Base-by-base conservation (phyloP, 805 yeast species). In the Metschnikowia koreensis region DNA sequence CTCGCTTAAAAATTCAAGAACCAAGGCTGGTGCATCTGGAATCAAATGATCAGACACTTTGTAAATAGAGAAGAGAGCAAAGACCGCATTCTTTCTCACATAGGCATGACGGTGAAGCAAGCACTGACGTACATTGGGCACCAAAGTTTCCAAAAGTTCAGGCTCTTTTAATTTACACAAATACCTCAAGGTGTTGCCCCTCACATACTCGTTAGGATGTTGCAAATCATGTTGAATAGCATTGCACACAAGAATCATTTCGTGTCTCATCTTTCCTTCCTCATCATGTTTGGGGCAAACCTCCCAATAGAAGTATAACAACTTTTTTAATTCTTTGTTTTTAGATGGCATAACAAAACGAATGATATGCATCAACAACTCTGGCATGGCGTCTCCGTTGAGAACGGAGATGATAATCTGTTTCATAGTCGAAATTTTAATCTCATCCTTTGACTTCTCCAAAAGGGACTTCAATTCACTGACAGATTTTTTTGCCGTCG, bases 191-290 rank as follows among this genome's bases (percentile, higher is more conserved):
- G 98, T 93, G 64, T 90, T 90, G 60, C 99, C 99, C 64, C 98
- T 83, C 58, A 94, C 87, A 67, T 86, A 94, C 72, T 94, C 99
- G 76, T 94, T 94, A 47, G 99, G 97, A 73, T 96, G 99, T 73
- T 92, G 97, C 62, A 94, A 81, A 68, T 94, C 99, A 70, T 91
- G 92, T 71, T 94, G 96, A 64, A 94, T 90, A 48, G 98, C 97
- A 69, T 96, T 96, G 76, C 98, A 94, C 46, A 93, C 98, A 58
- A 94, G 82, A 71, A 96, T 93, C 98, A 94, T 94, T 74, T 94
- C 99, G 69, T 93, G 98, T 73, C 89, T 89, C 79, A 96, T 81
- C 69, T 89, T 90, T 4, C 98, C 98, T 48, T 87, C 87, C 37
- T 79, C 76, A 61, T 90, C 96, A 59, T 87, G 76, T 72, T 96